Evolutionary conservation across 352 stramenopile species (phyloP), one percentile per base, ranked within the genome.

Genomic region (Phytophthora syringae): DNA sequence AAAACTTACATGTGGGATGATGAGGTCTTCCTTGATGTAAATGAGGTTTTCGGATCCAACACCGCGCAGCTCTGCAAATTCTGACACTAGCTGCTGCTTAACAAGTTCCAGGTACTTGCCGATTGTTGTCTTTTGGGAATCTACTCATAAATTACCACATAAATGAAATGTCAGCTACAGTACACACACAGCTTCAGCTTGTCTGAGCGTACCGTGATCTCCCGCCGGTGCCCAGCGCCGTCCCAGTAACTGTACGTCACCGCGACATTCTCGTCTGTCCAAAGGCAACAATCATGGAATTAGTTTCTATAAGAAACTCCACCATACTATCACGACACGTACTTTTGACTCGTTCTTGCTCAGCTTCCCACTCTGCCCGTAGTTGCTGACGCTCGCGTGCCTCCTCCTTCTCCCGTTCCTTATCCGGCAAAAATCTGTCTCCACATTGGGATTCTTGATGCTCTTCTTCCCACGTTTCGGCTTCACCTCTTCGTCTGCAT

Each of bases 231-330:
- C 1, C 97, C 98, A 15, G 89, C 97, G 20, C 98, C 98, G 71
- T 99, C 97, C 96, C 96, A 99, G 74, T 99, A 99, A 39, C 88
- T 98, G 83, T 99, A 99, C 7, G 94, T 98, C 39, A 99, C 97
- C 52, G 97, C 79, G 24, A 99, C 82, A 48, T 89, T 71, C 67
- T 99, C 89, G 58, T 89, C 86, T 94, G 50, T 18, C 21, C 21
- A 43, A 21, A 20, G 18, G 52, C 18, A 37, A 44, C 9, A 37
- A 37, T 16, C 5, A 18, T 11, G 12, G 7, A 2, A 21, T 11
- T 43, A 21, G 13, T 7, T 11, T 44, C 3, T 3, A 22, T 24
- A 22, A 5, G 15, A 24, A 44, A 10, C n/a, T 5, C 37, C 37
- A 24, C 13, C 32, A 18, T 52, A 11, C 7, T 27, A 25, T 16